Percentiles rank a stretch among this genome's conserved stretches.
Evolutionary conservation across 805 yeast genomes (phyloP).

Genomic region (Wickerhamiella parazyma): DNA sequence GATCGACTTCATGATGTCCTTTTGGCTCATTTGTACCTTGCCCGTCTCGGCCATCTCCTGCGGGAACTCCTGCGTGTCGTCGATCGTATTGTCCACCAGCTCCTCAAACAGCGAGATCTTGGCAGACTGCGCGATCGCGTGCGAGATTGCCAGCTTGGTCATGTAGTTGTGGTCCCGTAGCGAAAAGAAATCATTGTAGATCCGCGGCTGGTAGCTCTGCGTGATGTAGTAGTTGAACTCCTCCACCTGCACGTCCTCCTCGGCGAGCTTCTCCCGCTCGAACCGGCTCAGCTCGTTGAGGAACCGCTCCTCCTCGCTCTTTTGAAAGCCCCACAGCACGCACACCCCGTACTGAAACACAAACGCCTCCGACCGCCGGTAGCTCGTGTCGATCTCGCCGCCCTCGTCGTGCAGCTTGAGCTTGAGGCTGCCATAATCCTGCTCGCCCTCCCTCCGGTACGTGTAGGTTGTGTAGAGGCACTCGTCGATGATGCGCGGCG

Average conservation of each 20-base stretch:
- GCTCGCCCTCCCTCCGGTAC: conserved; percentile 23
- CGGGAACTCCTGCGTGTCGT: conserved; percentile 94
- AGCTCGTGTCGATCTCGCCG: conserved; percentile 85
- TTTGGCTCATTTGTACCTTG: conserved; percentile 85
- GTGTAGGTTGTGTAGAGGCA: conserved; percentile 86
- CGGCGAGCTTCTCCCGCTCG: conserved; percentile 77
- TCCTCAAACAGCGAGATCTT: conserved; percentile 93
- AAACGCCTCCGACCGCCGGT: conserved; percentile 76
- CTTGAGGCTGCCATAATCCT: conserved; percentile 29
- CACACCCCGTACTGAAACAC: conserved; percentile 95
- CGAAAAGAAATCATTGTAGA: conserved; percentile 90
- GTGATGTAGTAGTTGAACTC: conserved; percentile 93
- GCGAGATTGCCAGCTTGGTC: conserved; percentile 85
- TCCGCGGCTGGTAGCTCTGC: conserved; percentile 86
- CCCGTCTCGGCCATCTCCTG: conserved; percentile 91
- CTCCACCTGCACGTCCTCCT: conserved; percentile 85
- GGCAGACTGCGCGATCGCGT: conserved; percentile 90
- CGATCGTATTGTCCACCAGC: conserved; percentile 89
- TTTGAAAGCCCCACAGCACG: conserved; percentile 89
- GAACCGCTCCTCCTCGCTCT: conserved; percentile 70
- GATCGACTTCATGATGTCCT: conserved; percentile 91
- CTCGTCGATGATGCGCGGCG: conserved; percentile 87
- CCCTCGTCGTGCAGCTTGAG: conserved; percentile 71
- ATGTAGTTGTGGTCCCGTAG: conserved; percentile 78
- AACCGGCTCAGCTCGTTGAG: conserved; percentile 75